phyloP scores from a whole-genome alignment of 305 asterid species.

The Fraxinus velutina region DNA sequence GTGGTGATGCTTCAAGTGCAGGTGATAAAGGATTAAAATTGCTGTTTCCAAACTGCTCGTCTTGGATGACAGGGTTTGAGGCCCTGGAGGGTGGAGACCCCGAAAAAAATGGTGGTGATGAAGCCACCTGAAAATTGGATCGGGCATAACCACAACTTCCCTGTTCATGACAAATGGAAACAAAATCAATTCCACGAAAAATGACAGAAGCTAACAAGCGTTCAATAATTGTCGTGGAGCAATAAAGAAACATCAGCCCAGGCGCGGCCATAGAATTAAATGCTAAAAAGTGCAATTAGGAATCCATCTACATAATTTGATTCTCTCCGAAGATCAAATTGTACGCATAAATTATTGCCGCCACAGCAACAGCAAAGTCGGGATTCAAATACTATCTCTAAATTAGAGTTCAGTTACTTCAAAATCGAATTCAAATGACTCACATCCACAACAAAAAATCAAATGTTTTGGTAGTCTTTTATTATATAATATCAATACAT shows the following conservation, averaged over 20 bases:
- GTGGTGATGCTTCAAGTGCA: conserved; percentile 26
- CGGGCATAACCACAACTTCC: conserved; percentile 34
- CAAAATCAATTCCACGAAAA: background rate
- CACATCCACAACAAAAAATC: background rate
- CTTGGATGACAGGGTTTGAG: conserved; percentile 54
- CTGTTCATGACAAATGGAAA: conserved; percentile 17
- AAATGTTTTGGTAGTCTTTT: background rate
- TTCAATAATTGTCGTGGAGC: background rate
- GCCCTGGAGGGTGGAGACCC: conserved; percentile 61
- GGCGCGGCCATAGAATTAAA: background rate
- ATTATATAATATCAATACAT: background rate
- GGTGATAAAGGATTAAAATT: conserved; percentile 35
- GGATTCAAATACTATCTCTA: background rate
- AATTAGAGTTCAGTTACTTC: background rate
- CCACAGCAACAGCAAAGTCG: background rate
- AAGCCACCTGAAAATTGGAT: conserved; percentile 44
- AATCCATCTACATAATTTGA: background rate
- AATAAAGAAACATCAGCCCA: background rate
- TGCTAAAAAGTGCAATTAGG: background rate
- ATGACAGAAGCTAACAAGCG: background rate
- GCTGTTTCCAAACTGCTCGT: conserved; percentile 46
- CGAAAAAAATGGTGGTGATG: conserved; percentile 50
- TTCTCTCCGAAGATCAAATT: background rate
- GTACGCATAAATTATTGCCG: background rate
- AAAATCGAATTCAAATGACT: background rate